phyloP scores from a whole-genome alignment of 2,329 filamentous ascomycete species.

The Gremmenia infestans region DNA sequence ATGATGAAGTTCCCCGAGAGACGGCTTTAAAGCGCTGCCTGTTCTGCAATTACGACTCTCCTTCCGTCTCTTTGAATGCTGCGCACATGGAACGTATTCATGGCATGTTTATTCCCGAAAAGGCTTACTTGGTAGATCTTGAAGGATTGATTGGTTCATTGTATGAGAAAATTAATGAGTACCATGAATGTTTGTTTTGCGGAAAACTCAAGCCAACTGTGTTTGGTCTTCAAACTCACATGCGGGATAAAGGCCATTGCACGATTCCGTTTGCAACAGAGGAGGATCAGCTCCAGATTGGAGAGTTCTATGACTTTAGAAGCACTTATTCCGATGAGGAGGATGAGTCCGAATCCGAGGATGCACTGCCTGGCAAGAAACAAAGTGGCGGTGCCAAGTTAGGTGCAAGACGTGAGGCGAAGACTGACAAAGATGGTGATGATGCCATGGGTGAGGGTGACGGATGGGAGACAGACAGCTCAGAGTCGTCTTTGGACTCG shows the following conservation, averaged over 20 bases:
- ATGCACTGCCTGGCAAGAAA: slow-evolving; percentile 44
- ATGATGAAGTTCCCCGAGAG: slow-evolving; percentile 41
- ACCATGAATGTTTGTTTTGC: slow-evolving; percentile 83
- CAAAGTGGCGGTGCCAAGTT: slow-evolving; percentile 62
- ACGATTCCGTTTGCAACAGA: slow-evolving; percentile 90
- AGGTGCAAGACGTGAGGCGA: slow-evolving; percentile 52
- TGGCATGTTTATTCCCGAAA: slow-evolving; percentile 94
- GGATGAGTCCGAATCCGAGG: slow-evolving; percentile 53
- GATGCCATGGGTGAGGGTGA: slow-evolving; percentile 58
- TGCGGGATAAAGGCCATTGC: slow-evolving; percentile 95
- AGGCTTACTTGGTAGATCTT: slow-evolving; percentile 73
- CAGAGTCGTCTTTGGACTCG: slow-evolving; percentile 81
- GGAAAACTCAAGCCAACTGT: slow-evolving; percentile 75
- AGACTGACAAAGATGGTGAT: slow-evolving; percentile 48
- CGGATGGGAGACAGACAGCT: slow-evolving; percentile 94
- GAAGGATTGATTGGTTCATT: slow-evolving; percentile 77
- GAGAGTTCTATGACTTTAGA: slow-evolving; percentile 95
- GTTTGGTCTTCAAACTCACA: slow-evolving; percentile 86
- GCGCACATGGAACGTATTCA: slow-evolving; percentile 89
- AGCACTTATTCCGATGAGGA: slow-evolving; percentile 87
- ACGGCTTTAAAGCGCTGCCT: slow-evolving; percentile 54
- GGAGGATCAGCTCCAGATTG: slow-evolving; percentile 87
- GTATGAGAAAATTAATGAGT: slow-evolving; percentile 71
- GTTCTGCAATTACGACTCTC: slow-evolving; percentile 87
- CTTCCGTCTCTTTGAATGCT: slow-evolving; percentile 69